Conservation (phyloP, 805 yeast genomes). For the Sungouiozyma ichnusensis region DNA sequence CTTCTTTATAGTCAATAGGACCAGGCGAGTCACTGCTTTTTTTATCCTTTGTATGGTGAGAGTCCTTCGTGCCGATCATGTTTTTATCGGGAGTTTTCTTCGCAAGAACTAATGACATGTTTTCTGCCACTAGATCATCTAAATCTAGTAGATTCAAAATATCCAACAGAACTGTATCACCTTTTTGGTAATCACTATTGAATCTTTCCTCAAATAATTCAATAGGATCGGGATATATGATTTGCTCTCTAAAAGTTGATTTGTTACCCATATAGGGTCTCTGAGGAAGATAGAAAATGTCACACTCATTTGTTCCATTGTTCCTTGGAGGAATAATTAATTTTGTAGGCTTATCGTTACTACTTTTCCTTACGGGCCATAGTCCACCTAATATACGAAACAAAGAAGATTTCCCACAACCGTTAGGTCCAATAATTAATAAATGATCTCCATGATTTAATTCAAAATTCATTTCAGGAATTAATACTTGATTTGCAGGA, state of each 20-base stretch:
- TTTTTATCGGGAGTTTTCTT: conserved; percentile 4
- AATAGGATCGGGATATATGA: conserved; percentile 74
- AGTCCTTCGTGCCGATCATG: background rate
- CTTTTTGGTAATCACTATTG: conserved; percentile 18
- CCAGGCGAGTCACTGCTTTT: background rate
- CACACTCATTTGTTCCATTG: conserved; percentile 25
- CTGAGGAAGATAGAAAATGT: conserved; percentile 82
- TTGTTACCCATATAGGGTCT: conserved; percentile 70
- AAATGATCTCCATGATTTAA: conserved; percentile 76
- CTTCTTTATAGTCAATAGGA: conserved; percentile 30
- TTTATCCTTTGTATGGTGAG: background rate
- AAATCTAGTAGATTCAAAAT: conserved; percentile 49
- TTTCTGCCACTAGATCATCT: conserved; percentile 44
- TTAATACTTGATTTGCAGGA: conserved; percentile 69
- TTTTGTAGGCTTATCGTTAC: conserved; percentile 51
- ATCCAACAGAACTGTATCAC: conserved; percentile 40
- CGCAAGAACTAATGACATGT: conserved; percentile 30
- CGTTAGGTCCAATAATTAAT: conserved; percentile 89
- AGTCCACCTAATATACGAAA: conserved; percentile 86
- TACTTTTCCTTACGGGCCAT: conserved; percentile 67
- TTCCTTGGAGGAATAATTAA: conserved; percentile 24
- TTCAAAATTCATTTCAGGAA: conserved; percentile 55
- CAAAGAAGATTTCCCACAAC: conserved; percentile 89
- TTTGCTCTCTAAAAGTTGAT: conserved; percentile 68
- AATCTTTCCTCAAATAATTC: conserved; percentile 39